These are phyloP conservation scores for Abrus precatorius DNA, from an alignment of 306 rosid species.

Conservation along the genomic window DNA sequence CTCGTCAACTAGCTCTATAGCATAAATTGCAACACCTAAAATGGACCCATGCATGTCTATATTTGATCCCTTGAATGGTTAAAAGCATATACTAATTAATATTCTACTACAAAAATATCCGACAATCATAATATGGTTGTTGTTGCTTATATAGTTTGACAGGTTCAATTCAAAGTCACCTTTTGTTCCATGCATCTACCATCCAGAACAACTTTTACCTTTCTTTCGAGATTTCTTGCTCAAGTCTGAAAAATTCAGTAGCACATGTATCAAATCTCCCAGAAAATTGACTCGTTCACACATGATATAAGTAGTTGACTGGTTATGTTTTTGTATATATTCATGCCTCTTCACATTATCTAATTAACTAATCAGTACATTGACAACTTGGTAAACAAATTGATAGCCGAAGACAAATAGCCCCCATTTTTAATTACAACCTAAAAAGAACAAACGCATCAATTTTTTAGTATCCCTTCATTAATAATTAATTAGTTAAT, in stretches of 20 bases:
- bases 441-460: not conserved
- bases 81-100: not conserved
- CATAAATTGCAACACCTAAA: conserved; percentile 1
- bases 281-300: conserved; percentile 45
- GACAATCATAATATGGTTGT: not conserved
- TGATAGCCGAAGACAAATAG: not conserved
- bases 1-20: not conserved
- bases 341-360: not conserved
- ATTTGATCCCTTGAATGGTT: not conserved
- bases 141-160: conserved; percentile 17
- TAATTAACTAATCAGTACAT: not conserved
- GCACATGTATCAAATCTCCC: not conserved
- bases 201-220: not conserved
- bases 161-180: conserved; percentile 43
- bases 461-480: too few relatives aligned
- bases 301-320: conserved; percentile 14
- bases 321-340: too few relatives aligned
- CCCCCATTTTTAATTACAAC: not conserved
- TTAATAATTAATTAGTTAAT: too few relatives aligned
- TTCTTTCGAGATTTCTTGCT: conserved; percentile 23
- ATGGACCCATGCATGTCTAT: not conserved
- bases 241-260: conserved; percentile 43
- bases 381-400: not conserved
- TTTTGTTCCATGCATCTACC: not conserved
- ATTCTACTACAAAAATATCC: not conserved